Base-by-base conservation (phyloP, 2,329 filamentous ascomycete genomes). In the Fusarium longipes region DNA sequence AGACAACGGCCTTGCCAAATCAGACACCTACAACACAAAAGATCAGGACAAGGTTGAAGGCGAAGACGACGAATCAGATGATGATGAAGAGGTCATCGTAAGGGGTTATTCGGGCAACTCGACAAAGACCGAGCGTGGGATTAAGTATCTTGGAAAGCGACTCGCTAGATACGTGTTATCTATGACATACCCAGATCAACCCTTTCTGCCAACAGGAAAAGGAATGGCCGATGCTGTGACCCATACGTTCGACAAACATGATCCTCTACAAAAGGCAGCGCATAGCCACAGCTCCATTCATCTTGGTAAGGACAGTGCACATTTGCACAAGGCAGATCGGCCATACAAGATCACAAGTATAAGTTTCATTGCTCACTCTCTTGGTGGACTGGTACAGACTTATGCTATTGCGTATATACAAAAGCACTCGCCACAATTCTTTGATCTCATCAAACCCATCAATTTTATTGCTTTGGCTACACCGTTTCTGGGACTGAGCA, bases 381-480 rank as follows among this genome's bases (percentile, higher is more conserved):
- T 98, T 0, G 95, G 95, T 27, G 95, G 95, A 0, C 82, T 97
- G 18, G 86, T 97, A 17, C 95, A 98, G 77, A 97, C 92, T 0
- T 98, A 98, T 76, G 95, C 95, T 3, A 90, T 98, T 58, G 95
- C 94, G 10, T 98, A 98, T 76, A 97, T 98, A 43, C 92, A 97
- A 73, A 97, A 97, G 76, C 93, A 98, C 77, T 97, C 93, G 1
- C 95, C 95, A 2, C 82, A 90, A 11, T 98, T 98, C 77, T 98
- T 98, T 73, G 86, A 94, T 48, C 82, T 89, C 7, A 97, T 97
- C 72, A 87, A 89, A 67, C 95, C 95, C 0, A 83, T 97, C 76
- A 97, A 97, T 76, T 98, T 98, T 74, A 91, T 98, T 68, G 86
- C 91, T 27, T 82, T 98, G 70, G 94, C 95, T 17, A 91, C 94